Conservation (phyloP, 1,139 yeast species). For the Debaryomyces subglobosus region DNA sequence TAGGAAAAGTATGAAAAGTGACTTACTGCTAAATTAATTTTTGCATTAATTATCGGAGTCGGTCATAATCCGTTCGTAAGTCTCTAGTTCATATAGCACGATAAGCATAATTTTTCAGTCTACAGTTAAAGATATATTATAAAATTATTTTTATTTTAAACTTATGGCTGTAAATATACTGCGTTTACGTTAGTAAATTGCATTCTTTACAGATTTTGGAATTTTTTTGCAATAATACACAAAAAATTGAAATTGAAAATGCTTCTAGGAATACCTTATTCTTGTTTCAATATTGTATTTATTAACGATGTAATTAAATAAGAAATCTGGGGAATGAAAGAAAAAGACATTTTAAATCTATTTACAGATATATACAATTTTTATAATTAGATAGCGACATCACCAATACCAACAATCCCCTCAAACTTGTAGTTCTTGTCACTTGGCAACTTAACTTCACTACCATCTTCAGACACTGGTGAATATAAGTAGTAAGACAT, state of each 20-base stretch:
- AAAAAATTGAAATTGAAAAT: not conserved
- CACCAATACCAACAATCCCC: constrained; percentile 58
- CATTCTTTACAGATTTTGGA: not conserved
- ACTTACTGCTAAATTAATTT: not conserved
- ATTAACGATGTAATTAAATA: constrained; percentile 1
- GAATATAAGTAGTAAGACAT: constrained; percentile 90
- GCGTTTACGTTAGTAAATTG: too few relatives aligned
- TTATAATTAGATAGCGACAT: constrained; percentile 45
- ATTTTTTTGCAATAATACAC: not conserved
- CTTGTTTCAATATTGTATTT: not conserved
- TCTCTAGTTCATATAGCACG: not conserved
- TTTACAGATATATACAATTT: constrained; percentile 12
- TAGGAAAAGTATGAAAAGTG: not conserved
- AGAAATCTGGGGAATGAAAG: not conserved
- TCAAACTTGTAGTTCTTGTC: constrained; percentile 50
- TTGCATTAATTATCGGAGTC: not conserved
- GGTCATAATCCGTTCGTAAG: not conserved
- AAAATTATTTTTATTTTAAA: too few relatives aligned
- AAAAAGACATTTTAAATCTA: constrained; percentile 7
- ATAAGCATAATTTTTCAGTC: not conserved
- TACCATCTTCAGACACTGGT: constrained; percentile 58
- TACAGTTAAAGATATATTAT: not conserved
- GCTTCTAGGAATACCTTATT: too few relatives aligned
- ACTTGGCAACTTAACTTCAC: constrained; percentile 57
- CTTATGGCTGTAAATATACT: too few relatives aligned